A percentile compares a stretch with the other conserved stretches of the same genome.
These are phyloP conservation scores for Kodamaea derodonti DNA, from an alignment of 1,139 yeast genomes.

Conservation along the genomic window DNA sequence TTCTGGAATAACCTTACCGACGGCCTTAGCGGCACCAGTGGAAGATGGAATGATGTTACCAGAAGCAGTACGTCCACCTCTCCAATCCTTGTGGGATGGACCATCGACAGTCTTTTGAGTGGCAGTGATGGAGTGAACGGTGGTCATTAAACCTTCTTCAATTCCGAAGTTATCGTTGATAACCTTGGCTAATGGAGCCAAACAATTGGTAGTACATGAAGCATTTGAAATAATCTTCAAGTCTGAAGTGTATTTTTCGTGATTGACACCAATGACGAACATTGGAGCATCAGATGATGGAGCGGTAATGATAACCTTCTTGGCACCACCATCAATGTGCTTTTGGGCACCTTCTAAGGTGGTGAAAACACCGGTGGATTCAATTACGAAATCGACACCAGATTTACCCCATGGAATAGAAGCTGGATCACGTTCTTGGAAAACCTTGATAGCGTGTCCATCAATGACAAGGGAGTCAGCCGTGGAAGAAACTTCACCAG, in stretches of 20 bases:
- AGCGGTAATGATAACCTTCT: slow-evolving; percentile 85
- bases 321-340: slow-evolving; percentile 83
- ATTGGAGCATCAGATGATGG: slow-evolving; percentile 87
- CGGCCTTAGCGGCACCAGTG: slow-evolving; percentile 93
- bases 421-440: slow-evolving; percentile 77
- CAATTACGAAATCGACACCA: slow-evolving; percentile 77
- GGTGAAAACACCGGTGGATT: slow-evolving; percentile 90
- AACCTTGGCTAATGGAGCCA: slow-evolving; percentile 85
- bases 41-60: slow-evolving; percentile 89
- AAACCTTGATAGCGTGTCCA: slow-evolving; percentile 65
- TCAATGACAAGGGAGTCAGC: slow-evolving; percentile 59
- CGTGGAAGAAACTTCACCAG: slow-evolving; percentile 61
- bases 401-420: slow-evolving; percentile 77
- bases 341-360: slow-evolving; percentile 70
- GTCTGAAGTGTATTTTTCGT: slow-evolving; percentile 67
- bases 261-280: slow-evolving; percentile 84
- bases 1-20: slow-evolving; percentile 85
- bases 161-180: slow-evolving; percentile 76
- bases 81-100: slow-evolving; percentile 92
- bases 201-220: slow-evolving; percentile 88
- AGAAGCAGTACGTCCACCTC: slow-evolving; percentile 91
- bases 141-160: slow-evolving; percentile 87
- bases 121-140: slow-evolving; percentile 87
- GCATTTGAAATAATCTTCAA: slow-evolving; percentile 76
- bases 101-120: slow-evolving; percentile 91